These are phyloP conservation scores for Coniophora puteana DNA, from an alignment of 1,284 basidiomycete genomes.

Conservation along the genomic window DNA sequence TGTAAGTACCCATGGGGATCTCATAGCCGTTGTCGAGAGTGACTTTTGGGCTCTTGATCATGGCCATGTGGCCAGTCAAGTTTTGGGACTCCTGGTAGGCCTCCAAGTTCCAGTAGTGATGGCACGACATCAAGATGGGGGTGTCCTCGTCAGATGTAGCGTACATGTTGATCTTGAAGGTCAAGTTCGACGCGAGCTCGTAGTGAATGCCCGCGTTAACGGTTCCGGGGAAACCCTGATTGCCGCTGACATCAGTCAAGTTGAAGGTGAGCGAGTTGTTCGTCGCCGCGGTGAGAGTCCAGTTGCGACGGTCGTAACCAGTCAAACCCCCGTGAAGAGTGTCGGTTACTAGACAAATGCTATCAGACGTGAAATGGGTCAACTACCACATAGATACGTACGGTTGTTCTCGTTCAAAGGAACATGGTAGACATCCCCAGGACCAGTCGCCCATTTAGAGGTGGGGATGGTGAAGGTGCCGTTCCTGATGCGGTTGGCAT, in stretches of 20 bases:
- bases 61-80: slow-evolving; percentile 35
- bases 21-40: slow-evolving; percentile 40
- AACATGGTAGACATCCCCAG: slow-evolving; percentile 37
- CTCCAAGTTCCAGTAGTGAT: slow-evolving; percentile 47
- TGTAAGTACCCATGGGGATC: slow-evolving; percentile 41
- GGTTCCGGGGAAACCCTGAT: slow-evolving; percentile 44
- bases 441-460: slow-evolving; percentile 36
- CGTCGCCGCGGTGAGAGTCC: slow-evolving; percentile 29
- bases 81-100: slow-evolving; percentile 41
- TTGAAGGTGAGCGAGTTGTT: slow-evolving; percentile 35
- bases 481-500: slow-evolving; percentile 43
- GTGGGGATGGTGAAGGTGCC: slow-evolving; percentile 47
- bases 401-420: slow-evolving; percentile 40
- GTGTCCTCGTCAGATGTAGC: slow-evolving; percentile 37
- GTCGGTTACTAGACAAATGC: slow-evolving; percentile 18
- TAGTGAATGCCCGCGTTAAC: slow-evolving; percentile 35
- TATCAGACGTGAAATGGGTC: slow-evolving; percentile 1
- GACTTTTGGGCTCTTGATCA: slow-evolving; percentile 35
- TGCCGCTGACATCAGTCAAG: slow-evolving; percentile 38
- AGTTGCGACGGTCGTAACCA: slow-evolving; percentile 40
- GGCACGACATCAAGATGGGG: slow-evolving; percentile 43
- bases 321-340: slow-evolving; percentile 41
- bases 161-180: slow-evolving; percentile 39
- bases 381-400: slow-evolving; percentile 7
- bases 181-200: slow-evolving; percentile 32